phyloP scores from a whole-genome alignment of 1,139 yeast species.

The Entelexis sorbosivorans region DNA sequence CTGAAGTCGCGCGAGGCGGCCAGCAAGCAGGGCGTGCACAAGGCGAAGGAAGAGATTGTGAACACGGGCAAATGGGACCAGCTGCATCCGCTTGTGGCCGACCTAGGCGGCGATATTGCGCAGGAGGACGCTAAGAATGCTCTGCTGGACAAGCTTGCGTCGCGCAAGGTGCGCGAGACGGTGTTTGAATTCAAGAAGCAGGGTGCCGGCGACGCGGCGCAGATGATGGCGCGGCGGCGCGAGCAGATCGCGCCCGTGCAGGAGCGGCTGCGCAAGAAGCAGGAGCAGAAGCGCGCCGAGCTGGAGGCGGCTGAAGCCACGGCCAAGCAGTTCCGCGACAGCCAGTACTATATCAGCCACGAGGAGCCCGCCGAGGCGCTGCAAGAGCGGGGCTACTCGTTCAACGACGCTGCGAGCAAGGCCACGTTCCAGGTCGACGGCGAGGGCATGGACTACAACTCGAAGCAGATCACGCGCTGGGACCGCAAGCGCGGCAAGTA shows the following conservation, averaged over 20 bases:
- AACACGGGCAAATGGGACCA: slow-evolving; percentile 80
- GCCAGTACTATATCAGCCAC: slow-evolving; percentile 76
- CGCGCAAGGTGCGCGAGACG: slow-evolving; percentile 62
- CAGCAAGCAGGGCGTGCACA: slow-evolving; percentile 68
- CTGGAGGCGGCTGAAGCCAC: slow-evolving; percentile 26
- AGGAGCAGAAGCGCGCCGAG: slow-evolving; percentile 25
- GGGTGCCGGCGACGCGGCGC: slow-evolving; percentile 53
- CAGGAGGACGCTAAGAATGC: slow-evolving; percentile 61
- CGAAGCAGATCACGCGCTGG: slow-evolving; percentile 65
- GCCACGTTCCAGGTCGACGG: slow-evolving; percentile 78
- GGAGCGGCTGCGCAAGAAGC: slow-evolving; percentile 59
- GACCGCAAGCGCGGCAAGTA: slow-evolving; percentile 90
- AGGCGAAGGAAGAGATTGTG: slow-evolving; percentile 63
- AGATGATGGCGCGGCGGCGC: slow-evolving; percentile 77
- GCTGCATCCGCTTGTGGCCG: slow-evolving; percentile 39
- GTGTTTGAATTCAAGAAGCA: slow-evolving; percentile 67
- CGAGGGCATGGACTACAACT: slow-evolving; percentile 50
- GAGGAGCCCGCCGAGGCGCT: slow-evolving; percentile 73
- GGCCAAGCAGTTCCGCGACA: slow-evolving; percentile 46
- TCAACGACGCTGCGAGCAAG: slow-evolving; percentile 57
- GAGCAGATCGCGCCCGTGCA: slow-evolving; percentile 82
- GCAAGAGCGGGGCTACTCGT: slow-evolving; percentile 68
- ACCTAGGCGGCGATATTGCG: slow-evolving; percentile 10
- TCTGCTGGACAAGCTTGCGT: slow-evolving; percentile 58
- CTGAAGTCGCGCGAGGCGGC: slow-evolving; percentile 80